A percentile compares a stretch with the other conserved stretches of the same genome.
Evolutionary conservation across 2,329 filamentous ascomycete genomes (phyloP).

Genomic region (Hirsutella rhossiliensis): DNA sequence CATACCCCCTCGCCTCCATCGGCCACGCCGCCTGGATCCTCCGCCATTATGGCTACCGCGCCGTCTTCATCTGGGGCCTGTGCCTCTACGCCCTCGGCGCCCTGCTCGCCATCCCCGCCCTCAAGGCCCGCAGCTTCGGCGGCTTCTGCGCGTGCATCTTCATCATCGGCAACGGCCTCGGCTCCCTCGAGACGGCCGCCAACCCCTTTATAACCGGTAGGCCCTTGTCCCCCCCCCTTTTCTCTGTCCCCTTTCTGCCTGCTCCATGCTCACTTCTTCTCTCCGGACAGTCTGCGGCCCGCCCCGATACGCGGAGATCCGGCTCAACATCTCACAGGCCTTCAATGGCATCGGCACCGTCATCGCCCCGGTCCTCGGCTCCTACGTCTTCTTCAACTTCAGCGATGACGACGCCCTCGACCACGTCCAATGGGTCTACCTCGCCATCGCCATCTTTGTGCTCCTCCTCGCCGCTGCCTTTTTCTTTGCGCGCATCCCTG

Average conservation of each 20-base stretch:
- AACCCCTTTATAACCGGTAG: conserved; percentile 58
- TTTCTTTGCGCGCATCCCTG: conserved; percentile 54
- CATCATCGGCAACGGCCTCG: conserved; percentile 61
- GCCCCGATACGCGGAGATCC: conserved; percentile 58
- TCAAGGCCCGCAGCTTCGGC: conserved; percentile 52
- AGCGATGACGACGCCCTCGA: conserved; percentile 43
- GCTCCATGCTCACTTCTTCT: neutral
- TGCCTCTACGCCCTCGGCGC: conserved; percentile 52
- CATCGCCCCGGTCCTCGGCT: conserved; percentile 59
- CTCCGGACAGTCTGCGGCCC: conserved; percentile 34
- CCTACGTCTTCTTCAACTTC: conserved; percentile 60
- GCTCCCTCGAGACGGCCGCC: conserved; percentile 64
- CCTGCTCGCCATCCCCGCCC: conserved; percentile 41
- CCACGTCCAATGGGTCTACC: conserved; percentile 67
- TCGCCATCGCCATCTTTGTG: conserved; percentile 61
- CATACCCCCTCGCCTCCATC: conserved; percentile 59
- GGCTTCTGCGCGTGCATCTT: conserved; percentile 66
- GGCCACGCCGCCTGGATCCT: conserved; percentile 52
- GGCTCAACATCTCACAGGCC: conserved; percentile 65
- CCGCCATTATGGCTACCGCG: conserved; percentile 52
- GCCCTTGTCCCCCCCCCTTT: neutral
- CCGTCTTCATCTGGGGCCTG: conserved; percentile 58
- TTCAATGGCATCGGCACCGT: conserved; percentile 68
- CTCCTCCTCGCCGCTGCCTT: conserved; percentile 54
- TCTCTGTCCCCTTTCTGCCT: neutral